Percentiles rank a stretch among this genome's conserved stretches.
These are phyloP conservation scores for Massospora cicadina DNA, from an alignment of 371 early-diverging fungal species.

Conservation along the genomic window DNA sequence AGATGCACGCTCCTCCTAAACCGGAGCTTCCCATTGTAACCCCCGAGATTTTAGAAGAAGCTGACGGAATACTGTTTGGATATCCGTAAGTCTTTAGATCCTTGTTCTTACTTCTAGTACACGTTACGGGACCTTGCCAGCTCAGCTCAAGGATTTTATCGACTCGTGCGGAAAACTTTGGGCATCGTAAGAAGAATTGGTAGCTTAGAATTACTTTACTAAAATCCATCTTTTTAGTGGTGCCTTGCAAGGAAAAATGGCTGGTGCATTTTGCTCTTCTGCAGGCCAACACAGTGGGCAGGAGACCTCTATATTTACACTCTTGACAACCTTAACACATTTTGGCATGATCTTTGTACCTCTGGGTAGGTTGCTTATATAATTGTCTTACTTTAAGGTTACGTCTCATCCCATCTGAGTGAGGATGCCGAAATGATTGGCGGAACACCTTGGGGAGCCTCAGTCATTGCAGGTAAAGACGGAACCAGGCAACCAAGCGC, in stretches of 20 bases:
- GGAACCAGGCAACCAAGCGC: slow-evolving; percentile 41
- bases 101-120: slow-evolving; percentile 17
- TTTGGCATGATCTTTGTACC: slow-evolving; percentile 71
- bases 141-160: slow-evolving; percentile 50
- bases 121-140: slow-evolving; percentile 46
- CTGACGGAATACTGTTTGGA: slow-evolving; percentile 50
- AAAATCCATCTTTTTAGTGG: slow-evolving; percentile 28
- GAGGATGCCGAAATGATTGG: slow-evolving; percentile 36
- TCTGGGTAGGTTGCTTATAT: slow-evolving; percentile 33
- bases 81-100: slow-evolving; percentile 24
- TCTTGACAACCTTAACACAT: slow-evolving; percentile 51
- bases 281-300: slow-evolving; percentile 58
- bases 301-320: slow-evolving; percentile 54
- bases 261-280: slow-evolving; percentile 53
- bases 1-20: slow-evolving; percentile 47
- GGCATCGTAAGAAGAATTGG: slow-evolving; percentile 16
- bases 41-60: slow-evolving; percentile 31
- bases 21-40: slow-evolving; percentile 37
- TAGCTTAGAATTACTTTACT: slow-evolving; percentile 13
- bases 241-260: slow-evolving; percentile 49
- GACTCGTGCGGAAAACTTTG: slow-evolving; percentile 63
- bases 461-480: slow-evolving; percentile 23
- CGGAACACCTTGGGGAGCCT: slow-evolving; percentile 43
- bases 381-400: slow-evolving; percentile 17
- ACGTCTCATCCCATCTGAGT: slow-evolving; percentile 24